These are phyloP conservation scores for Dianthus caryophyllus DNA, from an alignment of 148 eudicot genomes.

Conservation along the genomic window DNA sequence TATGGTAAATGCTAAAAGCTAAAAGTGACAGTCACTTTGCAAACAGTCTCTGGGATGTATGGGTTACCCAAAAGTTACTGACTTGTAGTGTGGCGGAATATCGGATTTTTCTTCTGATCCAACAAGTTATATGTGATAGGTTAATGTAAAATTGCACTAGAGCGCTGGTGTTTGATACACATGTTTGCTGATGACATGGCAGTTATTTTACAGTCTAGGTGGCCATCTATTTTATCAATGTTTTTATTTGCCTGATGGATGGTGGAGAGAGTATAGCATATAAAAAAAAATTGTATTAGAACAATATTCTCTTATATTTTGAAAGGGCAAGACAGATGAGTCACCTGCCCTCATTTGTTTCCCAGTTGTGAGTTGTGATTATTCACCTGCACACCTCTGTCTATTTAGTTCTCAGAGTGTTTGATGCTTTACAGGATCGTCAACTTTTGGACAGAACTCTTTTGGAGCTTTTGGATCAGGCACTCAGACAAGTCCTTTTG, in stretches of 20 bases:
- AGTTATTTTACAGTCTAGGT: not conserved
- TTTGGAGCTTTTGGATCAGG: conserved; percentile 73
- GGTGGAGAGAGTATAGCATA: not conserved
- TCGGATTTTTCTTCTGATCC: not conserved
- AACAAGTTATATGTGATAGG: not conserved
- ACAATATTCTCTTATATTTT: not conserved
- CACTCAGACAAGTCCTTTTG: conserved; percentile 79
- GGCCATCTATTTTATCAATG: not conserved
- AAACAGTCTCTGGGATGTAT: not conserved
- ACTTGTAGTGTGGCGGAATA: not conserved
- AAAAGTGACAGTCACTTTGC: no score
- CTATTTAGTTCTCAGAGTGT: no score
- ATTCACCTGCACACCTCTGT: no score
- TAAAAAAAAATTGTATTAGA: not conserved
- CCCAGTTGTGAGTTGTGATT: no score
- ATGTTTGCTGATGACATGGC: not conserved
- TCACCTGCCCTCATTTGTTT: not conserved
- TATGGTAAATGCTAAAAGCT: no score
- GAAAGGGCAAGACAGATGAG: not conserved
- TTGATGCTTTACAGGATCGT: conserved; percentile 47
- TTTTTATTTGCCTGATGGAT: not conserved
- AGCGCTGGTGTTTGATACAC: not conserved
- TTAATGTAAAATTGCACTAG: not conserved
- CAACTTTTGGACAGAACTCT: conserved; percentile 59
- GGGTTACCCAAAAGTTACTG: not conserved